Base-by-base conservation (phyloP, 176 grass and related monocot genomes). In the Elymus sibiricus region DNA sequence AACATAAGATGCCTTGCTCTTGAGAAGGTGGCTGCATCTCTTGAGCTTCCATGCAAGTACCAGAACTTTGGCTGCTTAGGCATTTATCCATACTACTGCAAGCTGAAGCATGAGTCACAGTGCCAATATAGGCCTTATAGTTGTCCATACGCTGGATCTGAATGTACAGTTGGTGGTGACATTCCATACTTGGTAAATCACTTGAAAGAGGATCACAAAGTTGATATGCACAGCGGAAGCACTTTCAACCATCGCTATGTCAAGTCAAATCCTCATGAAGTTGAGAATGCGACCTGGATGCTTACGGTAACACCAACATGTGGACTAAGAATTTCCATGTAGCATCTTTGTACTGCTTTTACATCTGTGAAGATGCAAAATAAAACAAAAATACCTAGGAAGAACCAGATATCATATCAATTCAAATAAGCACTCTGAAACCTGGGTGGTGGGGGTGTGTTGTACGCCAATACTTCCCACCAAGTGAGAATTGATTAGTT, bases 201-300 rank as follows among this genome's bases (percentile, higher is more conserved):
- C 63, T 70, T 91, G 69, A 91, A 88, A 88, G 86, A 91, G 82
- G 90, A 91, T 43, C 90, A 91, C 77, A 91, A 91, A 81, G 90
- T 91, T 63, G 90, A 91, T 71, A 91, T 91, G 90, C 90, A 91
- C 71, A 88, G 79, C 17, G 90, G 90, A 67, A 81, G 90, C 82
- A 88, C 86, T 27, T 91, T 91, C 70, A 91, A 91, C 86, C 90
- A 91, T 81, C 90, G 86, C 11, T 91, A 91, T 65, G 90, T 91
- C 31, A 91, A 91, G 77, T 79, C 90, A 51, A 91, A 91, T 40
- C 90, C 90, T 70, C 90, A 91, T 78, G 90, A 91, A 77, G 90
- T 91, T 21, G 90, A 91, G 70, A 88, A 91, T 71, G 90, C 90
- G 13, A 91, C 90, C 37, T 91, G 90, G 90, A 91, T 91, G 90